These are phyloP conservation scores for Aureobasidium sp. DNA, from an alignment of 2,329 filamentous ascomycete genomes.

Conservation along the genomic window DNA sequence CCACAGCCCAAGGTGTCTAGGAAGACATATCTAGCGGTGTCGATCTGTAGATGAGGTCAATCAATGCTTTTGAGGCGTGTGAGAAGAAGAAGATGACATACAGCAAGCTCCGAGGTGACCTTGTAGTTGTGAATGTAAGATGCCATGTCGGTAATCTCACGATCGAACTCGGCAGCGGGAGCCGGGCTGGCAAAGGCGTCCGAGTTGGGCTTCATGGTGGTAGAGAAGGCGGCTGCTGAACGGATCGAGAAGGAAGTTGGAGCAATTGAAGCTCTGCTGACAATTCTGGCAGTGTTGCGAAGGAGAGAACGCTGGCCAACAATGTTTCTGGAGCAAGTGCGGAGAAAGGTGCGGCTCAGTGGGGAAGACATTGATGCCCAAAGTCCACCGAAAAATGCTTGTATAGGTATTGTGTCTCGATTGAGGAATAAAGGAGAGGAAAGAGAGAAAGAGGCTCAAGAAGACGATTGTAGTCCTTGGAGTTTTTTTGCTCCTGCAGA, in stretches of 20 bases:
- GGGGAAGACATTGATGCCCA: slow-evolving; percentile 24
- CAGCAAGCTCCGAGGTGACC: slow-evolving; percentile 85
- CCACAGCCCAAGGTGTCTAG: slow-evolving; percentile 96
- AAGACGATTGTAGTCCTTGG: not conserved
- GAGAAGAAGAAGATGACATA: slow-evolving; percentile 39
- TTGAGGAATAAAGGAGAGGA: not conserved
- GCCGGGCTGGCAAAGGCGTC: slow-evolving; percentile 24
- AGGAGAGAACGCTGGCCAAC: slow-evolving; percentile 24
- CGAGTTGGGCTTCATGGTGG: slow-evolving; percentile 23
- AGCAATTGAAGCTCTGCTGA: slow-evolving; percentile 10
- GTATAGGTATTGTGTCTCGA: not conserved
- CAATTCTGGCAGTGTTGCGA: slow-evolving; percentile 17
- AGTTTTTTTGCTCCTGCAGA: not conserved
- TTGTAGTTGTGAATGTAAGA: slow-evolving; percentile 88
- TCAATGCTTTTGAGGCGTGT: not conserved
- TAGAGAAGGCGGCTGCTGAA: slow-evolving; percentile 22
- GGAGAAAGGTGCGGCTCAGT: slow-evolving; percentile 30
- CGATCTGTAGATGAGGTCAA: slow-evolving; percentile 51
- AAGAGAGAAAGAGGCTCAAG: not conserved
- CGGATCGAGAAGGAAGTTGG: slow-evolving; percentile 13
- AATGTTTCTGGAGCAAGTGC: slow-evolving; percentile 21
- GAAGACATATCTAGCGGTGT: slow-evolving; percentile 94
- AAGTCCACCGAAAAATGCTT: not conserved
- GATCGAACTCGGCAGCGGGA: slow-evolving; percentile 54
- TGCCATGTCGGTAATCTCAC: slow-evolving; percentile 92